Evolutionary conservation across 306 rosid species (phyloP).

Genomic region (Argentina anserina): DNA sequence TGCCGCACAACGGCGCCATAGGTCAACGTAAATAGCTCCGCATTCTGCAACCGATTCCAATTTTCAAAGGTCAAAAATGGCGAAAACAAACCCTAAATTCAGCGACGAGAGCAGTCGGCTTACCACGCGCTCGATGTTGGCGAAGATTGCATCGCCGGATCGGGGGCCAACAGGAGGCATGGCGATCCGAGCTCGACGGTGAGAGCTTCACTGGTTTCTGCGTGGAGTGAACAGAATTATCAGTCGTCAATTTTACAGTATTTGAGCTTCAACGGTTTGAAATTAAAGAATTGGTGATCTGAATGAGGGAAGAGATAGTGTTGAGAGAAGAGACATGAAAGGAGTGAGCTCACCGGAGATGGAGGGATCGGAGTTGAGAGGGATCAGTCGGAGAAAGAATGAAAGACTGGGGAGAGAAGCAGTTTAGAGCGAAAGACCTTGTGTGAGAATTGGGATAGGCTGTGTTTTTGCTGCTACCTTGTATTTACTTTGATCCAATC

Average conservation of each 20-base stretch:
- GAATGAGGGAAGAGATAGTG: background rate
- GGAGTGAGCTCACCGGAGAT: background rate
- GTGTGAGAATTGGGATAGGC: background rate
- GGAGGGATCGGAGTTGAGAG: background rate
- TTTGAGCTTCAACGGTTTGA: background rate
- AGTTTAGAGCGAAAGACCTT: background rate
- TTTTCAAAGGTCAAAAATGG: background rate
- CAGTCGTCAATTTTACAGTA: background rate
- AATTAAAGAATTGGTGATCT: background rate
- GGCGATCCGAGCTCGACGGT: slow-evolving; percentile 24
- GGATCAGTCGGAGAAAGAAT: background rate
- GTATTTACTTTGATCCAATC: background rate
- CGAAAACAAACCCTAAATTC: background rate
- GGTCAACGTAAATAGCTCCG: slow-evolving; percentile 93
- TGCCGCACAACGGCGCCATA: slow-evolving; percentile 99
- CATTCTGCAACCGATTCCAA: slow-evolving; percentile 51
- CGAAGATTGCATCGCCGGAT: slow-evolving; percentile 94
- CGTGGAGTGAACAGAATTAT: background rate
- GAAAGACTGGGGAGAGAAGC: background rate
- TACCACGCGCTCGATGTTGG: slow-evolving; percentile 89
- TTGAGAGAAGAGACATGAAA: background rate
- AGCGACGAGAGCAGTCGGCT: slow-evolving; percentile 9
- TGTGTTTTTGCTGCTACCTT: background rate
- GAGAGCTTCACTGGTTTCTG: background rate
- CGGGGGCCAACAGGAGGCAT: slow-evolving; percentile 91